Evolutionary conservation across 345 rosid species (phyloP).

Genomic region (Citrus mangshanensis): DNA sequence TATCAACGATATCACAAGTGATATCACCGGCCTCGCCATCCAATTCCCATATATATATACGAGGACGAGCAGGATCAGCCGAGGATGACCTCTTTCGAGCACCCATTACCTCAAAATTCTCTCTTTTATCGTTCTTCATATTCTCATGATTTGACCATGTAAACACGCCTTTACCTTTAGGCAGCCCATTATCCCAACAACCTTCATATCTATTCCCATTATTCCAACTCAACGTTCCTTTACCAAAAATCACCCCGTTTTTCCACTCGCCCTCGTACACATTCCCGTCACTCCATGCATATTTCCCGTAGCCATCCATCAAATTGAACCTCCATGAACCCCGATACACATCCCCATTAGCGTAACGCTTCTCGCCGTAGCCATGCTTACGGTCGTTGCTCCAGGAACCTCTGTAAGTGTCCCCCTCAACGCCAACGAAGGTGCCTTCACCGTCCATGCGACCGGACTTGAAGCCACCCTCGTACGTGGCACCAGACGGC

Average conservation of each 20-base stretch:
- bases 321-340: slow-evolving; percentile 85
- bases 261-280: slow-evolving; percentile 92
- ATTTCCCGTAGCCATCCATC: slow-evolving; percentile 83
- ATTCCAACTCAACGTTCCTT: slow-evolving; percentile 69
- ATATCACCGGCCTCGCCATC: slow-evolving; percentile 99
- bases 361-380: slow-evolving; percentile 70
- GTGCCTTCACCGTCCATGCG: slow-evolving; percentile 93
- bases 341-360: slow-evolving; percentile 82
- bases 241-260: slow-evolving; percentile 76
- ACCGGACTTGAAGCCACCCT: slow-evolving; percentile 88
- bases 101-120: slow-evolving; percentile 30
- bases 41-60: slow-evolving; percentile 84
- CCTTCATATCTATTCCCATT: slow-evolving; percentile 90
- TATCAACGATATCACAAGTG: slow-evolving; percentile 86
- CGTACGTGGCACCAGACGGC: slow-evolving; percentile 97
- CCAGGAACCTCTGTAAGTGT: slow-evolving; percentile 84
- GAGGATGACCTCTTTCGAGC: slow-evolving; percentile 57
- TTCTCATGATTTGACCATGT: slow-evolving; percentile 78
- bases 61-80: slow-evolving; percentile 46
- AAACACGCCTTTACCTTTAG: slow-evolving; percentile 74
- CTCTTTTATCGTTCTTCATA: slow-evolving; percentile 41
- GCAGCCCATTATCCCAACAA: slow-evolving; percentile 84
- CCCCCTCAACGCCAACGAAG: slow-evolving; percentile 87
- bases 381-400: slow-evolving; percentile 81
- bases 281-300: slow-evolving; percentile 86